Conservation (phyloP, 2,329 filamentous ascomycete genomes). For the Hirsutella rhossiliensis region DNA sequence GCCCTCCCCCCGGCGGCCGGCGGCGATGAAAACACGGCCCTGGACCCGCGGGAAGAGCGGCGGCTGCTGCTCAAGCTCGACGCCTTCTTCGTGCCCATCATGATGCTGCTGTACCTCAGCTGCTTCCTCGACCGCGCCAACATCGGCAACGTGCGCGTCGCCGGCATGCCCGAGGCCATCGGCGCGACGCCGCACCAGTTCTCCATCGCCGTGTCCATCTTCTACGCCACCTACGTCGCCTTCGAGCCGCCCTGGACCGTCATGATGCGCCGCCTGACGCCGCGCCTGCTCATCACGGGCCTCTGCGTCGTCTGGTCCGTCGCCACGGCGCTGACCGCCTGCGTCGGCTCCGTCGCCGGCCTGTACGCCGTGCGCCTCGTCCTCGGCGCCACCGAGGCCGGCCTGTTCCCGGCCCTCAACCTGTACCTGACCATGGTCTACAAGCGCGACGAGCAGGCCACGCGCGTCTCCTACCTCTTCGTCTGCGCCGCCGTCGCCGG, state of each 20-base stretch:
- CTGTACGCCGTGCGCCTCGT: conserved; percentile 13
- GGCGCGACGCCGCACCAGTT: conserved; percentile 16
- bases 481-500: conserved; percentile 38
- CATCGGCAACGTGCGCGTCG: conserved; percentile 26
- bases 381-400: conserved; percentile 13
- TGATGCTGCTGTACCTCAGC: conserved; percentile 42
- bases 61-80: conserved; percentile 20
- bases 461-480: conserved; percentile 34
- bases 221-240: conserved; percentile 18
- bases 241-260: conserved; percentile 19
- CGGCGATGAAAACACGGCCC: too few species aligned
- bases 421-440: conserved; percentile 16
- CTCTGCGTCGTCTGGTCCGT: conserved; percentile 15
- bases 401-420: conserved; percentile 14
- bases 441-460: conserved; percentile 38
- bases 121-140: conserved; percentile 43
- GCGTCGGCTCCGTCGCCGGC: conserved; percentile 15
- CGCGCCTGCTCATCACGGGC: conserved; percentile 15
- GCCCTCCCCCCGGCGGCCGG: too few species aligned
- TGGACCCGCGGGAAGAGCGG: conserved; percentile 16
- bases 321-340: conserved; percentile 15
- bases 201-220: conserved; percentile 18
- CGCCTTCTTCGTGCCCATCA: conserved; percentile 24
- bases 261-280: conserved; percentile 19
- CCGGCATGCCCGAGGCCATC: conserved; percentile 21